phyloP scores from a whole-genome alignment of 108 stramenopile genomes.

The Fistulifera solaris region DNA sequence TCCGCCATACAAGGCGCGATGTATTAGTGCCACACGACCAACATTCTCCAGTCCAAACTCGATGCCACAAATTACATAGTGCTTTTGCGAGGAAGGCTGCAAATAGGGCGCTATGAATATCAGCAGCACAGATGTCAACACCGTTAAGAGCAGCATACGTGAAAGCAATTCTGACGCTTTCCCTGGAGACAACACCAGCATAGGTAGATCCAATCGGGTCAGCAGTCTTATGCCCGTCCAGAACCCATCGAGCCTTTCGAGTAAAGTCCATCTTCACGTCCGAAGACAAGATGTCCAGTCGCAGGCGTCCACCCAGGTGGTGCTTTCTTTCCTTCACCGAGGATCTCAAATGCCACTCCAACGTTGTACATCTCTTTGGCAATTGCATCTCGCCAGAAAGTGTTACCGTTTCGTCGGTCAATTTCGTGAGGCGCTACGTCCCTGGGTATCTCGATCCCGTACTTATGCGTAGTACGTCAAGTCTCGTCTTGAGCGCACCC shows the following conservation, averaged over 20 bases:
- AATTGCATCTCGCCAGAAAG: conserved; percentile 10
- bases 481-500: conserved; percentile 10
- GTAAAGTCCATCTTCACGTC: conserved; percentile 39
- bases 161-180: conserved; percentile 36
- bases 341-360: conserved; percentile 25
- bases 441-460: conserved; percentile 30
- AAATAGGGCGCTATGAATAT: conserved; percentile 30
- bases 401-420: conserved; percentile 31
- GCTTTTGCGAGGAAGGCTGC: conserved; percentile 15
- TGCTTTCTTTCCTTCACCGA: conserved; percentile 10
- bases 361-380: conserved; percentile 39
- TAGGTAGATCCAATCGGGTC: conserved; percentile 9
- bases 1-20: conserved; percentile 41
- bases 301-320: conserved; percentile 10
- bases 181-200: conserved; percentile 34
- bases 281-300: conserved; percentile 28
- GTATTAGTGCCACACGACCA: conserved; percentile 25
- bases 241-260: conserved; percentile 32
- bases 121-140: conserved; percentile 21
- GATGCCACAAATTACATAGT: conserved; percentile 22
- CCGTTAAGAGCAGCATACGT: conserved; percentile 35
- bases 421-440: conserved; percentile 19
- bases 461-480: conserved; percentile 23
- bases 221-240: conserved; percentile 22
- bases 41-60: conserved; percentile 37